Evolutionary conservation across 495 filamentous ascomycete genomes (phyloP), one percentile per base, ranked within the genome.

Genomic region (Schizothecium vesticola): DNA sequence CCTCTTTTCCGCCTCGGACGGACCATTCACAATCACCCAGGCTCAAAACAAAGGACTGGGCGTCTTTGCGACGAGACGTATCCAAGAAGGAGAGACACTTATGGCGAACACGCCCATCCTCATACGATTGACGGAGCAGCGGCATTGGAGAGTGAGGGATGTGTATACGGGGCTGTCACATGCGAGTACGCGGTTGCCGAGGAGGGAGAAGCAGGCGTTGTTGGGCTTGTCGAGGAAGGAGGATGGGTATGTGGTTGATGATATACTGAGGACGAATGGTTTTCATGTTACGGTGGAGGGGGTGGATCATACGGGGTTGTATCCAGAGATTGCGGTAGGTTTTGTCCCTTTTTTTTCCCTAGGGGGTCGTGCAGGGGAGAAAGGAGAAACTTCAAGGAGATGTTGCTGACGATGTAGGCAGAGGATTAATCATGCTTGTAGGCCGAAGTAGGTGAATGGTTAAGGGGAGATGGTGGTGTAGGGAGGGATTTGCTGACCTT

Each of bases 351-450:
- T n/a, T n/a, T n/a, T n/a, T n/a, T n/a, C n/a, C n/a, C n/a, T n/a
- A 26, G 23, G 16, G 21, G 13, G 3, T 61, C 9, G 9, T 61
- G 28, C n/a, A 43, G 11, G n/a, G 4, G 51, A 29, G 13, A 13
- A 25, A 24, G 23, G 59, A 59, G 51, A 57, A 29, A n/a, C 64
- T 59, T n/a, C n/a, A n/a, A n/a, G n/a, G n/a, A n/a, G n/a, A n/a
- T n/a, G n/a, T n/a, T n/a, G n/a, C n/a, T n/a, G n/a, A n/a, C n/a
- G 8, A 66, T 31, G 22, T 11, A 25, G 10, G 2, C 63, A 77
- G 75, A 72, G 75, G 24, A n/a, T 77, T n/a, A 77, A 77, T 33
- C 75, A 77, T 43, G 75, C 69, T 6, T 77, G 75, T 28, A 71
- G 70, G 43, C 75, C 75, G 56, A 77, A 77, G 75, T 77, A 65